phyloP scores from a whole-genome alignment of 2,329 filamentous ascomycete genomes.

The Bipolaris zeicola region DNA sequence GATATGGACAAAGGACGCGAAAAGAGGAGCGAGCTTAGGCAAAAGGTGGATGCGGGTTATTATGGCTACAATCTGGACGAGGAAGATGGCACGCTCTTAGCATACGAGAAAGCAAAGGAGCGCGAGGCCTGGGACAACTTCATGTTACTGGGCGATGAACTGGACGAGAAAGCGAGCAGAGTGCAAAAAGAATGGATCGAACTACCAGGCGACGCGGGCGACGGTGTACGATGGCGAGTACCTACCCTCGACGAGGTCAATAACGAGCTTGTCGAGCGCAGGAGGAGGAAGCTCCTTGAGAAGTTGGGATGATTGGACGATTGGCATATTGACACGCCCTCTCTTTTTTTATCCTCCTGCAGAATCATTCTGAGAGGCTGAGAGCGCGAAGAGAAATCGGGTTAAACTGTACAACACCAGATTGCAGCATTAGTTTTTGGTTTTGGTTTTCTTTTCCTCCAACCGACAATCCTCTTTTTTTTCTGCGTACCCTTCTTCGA shows the following conservation, averaged over 20 bases:
- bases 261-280: conserved; percentile 85
- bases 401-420: conserved; percentile 13
- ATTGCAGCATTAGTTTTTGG: conserved; percentile 4
- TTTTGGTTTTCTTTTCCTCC: neutral
- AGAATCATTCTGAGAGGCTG: conserved; percentile 1
- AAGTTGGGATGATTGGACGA: conserved; percentile 62
- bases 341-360: neutral
- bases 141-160: conserved; percentile 60
- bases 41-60: conserved; percentile 88
- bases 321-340: neutral
- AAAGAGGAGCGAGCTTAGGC: conserved; percentile 70
- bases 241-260: conserved; percentile 93
- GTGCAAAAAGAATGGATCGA: conserved; percentile 69
- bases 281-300: conserved; percentile 81
- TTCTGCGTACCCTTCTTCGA: neutral
- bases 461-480: neutral
- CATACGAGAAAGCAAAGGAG: conserved; percentile 84
- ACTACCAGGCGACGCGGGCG: conserved; percentile 83
- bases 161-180: conserved; percentile 31
- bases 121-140: conserved; percentile 76
- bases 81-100: conserved; percentile 80
- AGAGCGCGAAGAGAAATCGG: neutral
- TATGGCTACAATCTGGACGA: conserved; percentile 95
- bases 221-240: conserved; percentile 80
- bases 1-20: conserved; percentile 68